Evolutionary conservation across 495 filamentous ascomycete species (phyloP), one percentile per base, ranked within the genome.

Genomic region (Aspergillus indologenus): DNA sequence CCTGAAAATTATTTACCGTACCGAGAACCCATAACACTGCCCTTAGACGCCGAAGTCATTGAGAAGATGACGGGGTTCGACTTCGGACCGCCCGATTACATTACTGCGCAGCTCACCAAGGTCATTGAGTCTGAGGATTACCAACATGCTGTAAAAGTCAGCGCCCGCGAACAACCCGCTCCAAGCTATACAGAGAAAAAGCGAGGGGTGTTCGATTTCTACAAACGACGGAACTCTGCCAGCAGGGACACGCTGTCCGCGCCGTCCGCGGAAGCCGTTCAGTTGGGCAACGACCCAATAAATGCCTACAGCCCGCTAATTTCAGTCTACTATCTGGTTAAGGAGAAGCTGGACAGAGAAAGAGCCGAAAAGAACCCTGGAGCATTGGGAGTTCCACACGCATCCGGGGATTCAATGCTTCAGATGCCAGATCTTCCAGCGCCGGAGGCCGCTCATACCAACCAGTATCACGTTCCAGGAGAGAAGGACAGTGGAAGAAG

Each of bases 31-130:
- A 68, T 99, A 24, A 83, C 88, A 45, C 77, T 96, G 23, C 91
- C 95, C 1, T 77, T 99, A 22, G 93, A 99, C 68, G 79, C 83
- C 0, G 84, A 87, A 45, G 87, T 97, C 15, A 85, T 98, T 54
- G 79, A 89, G 56, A 91, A 90, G 60, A 99, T 99, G 94, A 96
- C 90, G 2, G 94, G 94, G 15, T 99, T 99, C 71, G 95, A 99
- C 71, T 99, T 99, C 72, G 94, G 94, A 1, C 76, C 89, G 0
- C 78, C 91, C 9, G 92, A 97, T 8, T 82, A 85, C 24, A 97
- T 99, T 65, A 83, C 81, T 34, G 71, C 82, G 5, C 89, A 96
- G 65, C 79, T 99, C 45, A 91, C 88, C 2, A 91, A 87, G 65
- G 80, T 91, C 17, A 81, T 99, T 58, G 87, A 90, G 65, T 96